Evolutionary conservation across 176 grass and related monocot genomes (phyloP).

Genomic region (bread wheat (Triticum aestivum)): DNA sequence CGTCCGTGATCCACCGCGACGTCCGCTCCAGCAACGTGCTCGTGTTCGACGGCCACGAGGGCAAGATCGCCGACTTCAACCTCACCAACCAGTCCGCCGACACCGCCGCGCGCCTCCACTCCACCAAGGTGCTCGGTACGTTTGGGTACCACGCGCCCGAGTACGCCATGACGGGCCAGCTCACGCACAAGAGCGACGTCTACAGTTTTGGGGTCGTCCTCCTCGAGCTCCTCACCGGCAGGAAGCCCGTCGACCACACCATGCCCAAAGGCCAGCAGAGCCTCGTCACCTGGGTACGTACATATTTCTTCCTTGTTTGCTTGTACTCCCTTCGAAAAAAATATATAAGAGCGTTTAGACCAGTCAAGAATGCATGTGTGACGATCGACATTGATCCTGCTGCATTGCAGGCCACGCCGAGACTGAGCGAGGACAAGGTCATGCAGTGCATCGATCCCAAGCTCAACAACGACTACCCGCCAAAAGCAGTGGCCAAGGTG

Average conservation of each 20-base stretch:
- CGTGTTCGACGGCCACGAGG: slow-evolving; percentile 63
- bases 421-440: slow-evolving; percentile 95
- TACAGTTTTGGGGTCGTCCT: slow-evolving; percentile 93
- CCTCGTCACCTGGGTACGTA: slow-evolving; percentile 93
- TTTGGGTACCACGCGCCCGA: slow-evolving; percentile 96
- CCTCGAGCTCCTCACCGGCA: slow-evolving; percentile 81
- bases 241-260: slow-evolving; percentile 94
- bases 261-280: slow-evolving; percentile 98
- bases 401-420: slow-evolving; percentile 76
- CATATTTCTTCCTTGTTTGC: too few species aligned
- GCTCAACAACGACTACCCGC: slow-evolving; percentile 75
- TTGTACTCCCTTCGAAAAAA: too few species aligned
- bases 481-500: slow-evolving; percentile 96
- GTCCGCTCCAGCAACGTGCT: slow-evolving; percentile 96
- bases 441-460: slow-evolving; percentile 95
- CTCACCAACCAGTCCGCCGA: slow-evolving; percentile 89
- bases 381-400: not conserved
- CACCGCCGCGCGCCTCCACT: slow-evolving; percentile 84
- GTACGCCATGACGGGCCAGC: slow-evolving; percentile 89
- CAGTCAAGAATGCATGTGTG: too few species aligned
- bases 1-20: slow-evolving; percentile 76
- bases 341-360: too few species aligned
- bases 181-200: slow-evolving; percentile 93
- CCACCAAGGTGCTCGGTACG: slow-evolving; percentile 92
- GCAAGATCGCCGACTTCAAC: slow-evolving; percentile 96